Base-by-base conservation (phyloP, 1,284 basidiomycete genomes). In the Jaminaea rosea region DNA sequence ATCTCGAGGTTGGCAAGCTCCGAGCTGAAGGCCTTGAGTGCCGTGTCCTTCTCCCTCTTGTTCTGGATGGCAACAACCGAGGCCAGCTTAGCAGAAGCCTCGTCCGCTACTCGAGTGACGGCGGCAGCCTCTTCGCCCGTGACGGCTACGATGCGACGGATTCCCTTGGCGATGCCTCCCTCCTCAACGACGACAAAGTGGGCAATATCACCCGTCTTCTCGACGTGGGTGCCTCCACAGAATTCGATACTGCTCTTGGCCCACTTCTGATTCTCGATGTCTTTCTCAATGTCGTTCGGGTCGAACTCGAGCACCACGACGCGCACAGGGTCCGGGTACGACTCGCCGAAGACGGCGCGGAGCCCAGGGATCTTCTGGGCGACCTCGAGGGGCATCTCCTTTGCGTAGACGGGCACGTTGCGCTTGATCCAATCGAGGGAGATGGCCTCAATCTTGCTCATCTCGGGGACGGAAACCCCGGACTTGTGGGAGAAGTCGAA, bases 401-500 rank as follows among this genome's bases (percentile, higher is more conserved):
- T 85, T 70, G 87, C 84, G 74, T 80, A 94, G 19, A 98, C 93
- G 49, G 80, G 82, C 56, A 91, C 88, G 64, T 94, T 88, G 72
- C 81, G 83, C 72, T 82, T 82, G 75, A 99, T 87, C 89, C 91
- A 98, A 50, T 87, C 85, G 61, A 85, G 79, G 67, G 83, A 87
- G 76, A 89, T 84, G 5, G 76, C 75, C 76, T 97, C 92, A 63
- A 99, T 92, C 76, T 85, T 84, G 44, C 76, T 72, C 39, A 98
- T 80, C 53, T 97, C 92, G 1, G 81, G 74, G 0, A 83, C 73
- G 15, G 81, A 74, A 56, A 97, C 86, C 56, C 85, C 84, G 10
- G 88, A 81, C 76, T 94, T 96, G 79, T 98, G 92, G 24, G 88
- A 92, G 76, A 98, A 98, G 76, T 99, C 94, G 77, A 98, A 99